Evolutionary conservation across 169 alveolate genomes (phyloP).

Genomic region (Plasmodium inui): DNA sequence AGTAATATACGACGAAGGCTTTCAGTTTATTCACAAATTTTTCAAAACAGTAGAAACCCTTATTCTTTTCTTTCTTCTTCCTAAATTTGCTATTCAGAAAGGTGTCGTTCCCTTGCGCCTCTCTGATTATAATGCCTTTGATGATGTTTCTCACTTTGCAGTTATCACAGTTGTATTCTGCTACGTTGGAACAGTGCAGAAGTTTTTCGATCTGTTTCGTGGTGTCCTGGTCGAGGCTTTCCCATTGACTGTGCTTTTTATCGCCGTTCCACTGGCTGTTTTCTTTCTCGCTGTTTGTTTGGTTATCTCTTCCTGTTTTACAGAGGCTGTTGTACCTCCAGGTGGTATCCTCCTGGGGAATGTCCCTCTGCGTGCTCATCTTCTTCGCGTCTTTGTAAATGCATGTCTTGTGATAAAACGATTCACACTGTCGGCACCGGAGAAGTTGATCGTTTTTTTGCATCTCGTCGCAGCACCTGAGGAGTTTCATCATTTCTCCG

Average conservation of each 20-base stretch:
- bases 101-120: constrained; percentile 35
- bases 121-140: constrained; percentile 35
- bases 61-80: constrained; percentile 51
- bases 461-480: constrained; percentile 37
- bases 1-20: constrained; percentile 44
- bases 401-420: constrained; percentile 28
- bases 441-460: not conserved
- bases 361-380: not conserved
- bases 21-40: constrained; percentile 41
- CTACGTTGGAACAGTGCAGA: not conserved
- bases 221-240: not conserved
- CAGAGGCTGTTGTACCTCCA: not conserved
- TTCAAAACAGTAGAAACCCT: constrained; percentile 53
- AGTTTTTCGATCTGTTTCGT: not conserved
- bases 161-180: constrained; percentile 47
- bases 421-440: constrained; percentile 32
- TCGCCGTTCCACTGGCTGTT: not conserved
- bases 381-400: constrained; percentile 1
- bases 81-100: constrained; percentile 46
- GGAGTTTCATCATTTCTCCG: not conserved
- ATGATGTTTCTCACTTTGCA: constrained; percentile 61
- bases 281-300: not conserved
- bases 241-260: not conserved
- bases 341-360: not conserved
- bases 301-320: not conserved